A percentile compares a stretch with the other conserved stretches of the same genome.
Conservation (phyloP, 169 alveolate species). For the Cryptosporidium ubiquitum region DNA sequence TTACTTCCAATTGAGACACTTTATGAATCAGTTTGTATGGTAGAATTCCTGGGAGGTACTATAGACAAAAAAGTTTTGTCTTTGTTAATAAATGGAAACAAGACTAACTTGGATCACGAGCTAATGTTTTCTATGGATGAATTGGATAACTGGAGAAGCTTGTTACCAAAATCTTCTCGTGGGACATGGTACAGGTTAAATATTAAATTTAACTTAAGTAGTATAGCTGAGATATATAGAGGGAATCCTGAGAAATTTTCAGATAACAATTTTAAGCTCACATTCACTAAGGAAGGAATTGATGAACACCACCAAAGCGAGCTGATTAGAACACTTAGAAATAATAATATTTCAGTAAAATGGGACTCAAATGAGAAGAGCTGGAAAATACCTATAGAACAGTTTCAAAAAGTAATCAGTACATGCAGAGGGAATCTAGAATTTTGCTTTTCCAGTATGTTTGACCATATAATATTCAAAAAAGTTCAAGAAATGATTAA, state of each 20-base stretch:
- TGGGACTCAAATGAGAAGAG: conserved; percentile 30
- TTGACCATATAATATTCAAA: conserved; percentile 6
- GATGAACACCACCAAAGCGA: conserved; percentile 21
- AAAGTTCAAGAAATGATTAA: background rate
- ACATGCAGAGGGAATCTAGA: conserved; percentile 24
- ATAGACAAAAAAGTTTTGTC: conserved; percentile 16
- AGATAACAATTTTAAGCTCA: background rate
- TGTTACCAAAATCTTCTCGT: conserved; percentile 35
- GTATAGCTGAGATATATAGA: background rate
- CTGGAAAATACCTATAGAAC: conserved; percentile 29
- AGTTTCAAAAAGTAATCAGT: conserved; percentile 15
- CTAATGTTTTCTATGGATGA: background rate
- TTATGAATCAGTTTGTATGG: conserved; percentile 43
- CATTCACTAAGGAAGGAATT: background rate
- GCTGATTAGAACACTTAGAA: conserved; percentile 11
- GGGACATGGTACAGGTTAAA: conserved; percentile 28
- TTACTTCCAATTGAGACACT: conserved; percentile 43
- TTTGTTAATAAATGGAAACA: conserved; percentile 39
- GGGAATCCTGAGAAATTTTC: background rate
- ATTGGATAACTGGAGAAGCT: conserved; percentile 26
- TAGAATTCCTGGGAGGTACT: conserved; percentile 53
- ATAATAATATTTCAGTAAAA: conserved; percentile 3
- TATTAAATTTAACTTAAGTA: conserved; percentile 6
- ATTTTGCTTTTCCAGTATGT: conserved; percentile 7
- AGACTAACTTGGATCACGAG: background rate